Base-by-base conservation (phyloP, 331 rosid species). In the Arachis monticola region DNA sequence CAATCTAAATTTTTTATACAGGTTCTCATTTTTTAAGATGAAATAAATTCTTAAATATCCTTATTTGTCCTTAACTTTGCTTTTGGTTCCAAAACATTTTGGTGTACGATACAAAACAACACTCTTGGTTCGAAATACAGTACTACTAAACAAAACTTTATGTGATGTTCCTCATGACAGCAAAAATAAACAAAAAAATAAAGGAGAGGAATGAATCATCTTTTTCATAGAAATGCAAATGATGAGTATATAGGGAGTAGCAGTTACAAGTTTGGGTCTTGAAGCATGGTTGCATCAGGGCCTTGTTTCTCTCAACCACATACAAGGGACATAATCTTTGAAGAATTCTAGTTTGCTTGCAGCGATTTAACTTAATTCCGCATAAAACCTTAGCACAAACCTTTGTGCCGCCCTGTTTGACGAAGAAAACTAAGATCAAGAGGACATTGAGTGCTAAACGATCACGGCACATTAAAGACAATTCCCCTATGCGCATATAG, bases 311-410 rank as follows among this genome's bases (percentile, higher is more conserved):
- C 84, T 86, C 89, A 73, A 88, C 92, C 83, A 87, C 92, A 55
- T 90, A 84, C 89, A 90, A 66, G 48, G 96, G 96, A 75, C 87
- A 92, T 45, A 91, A 79, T 85, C 66, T 86, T 79, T 90, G 92
- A 90, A 90, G 87, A 90, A 90, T 56, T 90, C 91, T 51, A 91
- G 96, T 80, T 89, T 89, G 75, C 86, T 82, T 44, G 47, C 47
- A 1, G 47, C 47, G 22, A 17, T 17, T 17, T 17, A 17, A 17
- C 22, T 17, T 17, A 17, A 17, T 17, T 17, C 22, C 22, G 22
- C 22, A 17, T 17, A 17, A 17, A 17, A 17, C 22, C 22, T 17
- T 17, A 17, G 22, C 22, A 17, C 22, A 17, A 17, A 17, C 22
- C 22, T 17, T 17, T 17, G 22, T 44, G 47, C 47, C 7, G 47